Percentiles rank a stretch among this genome's conserved stretches.
Conservation (phyloP, 805 yeast genomes). For the Schizosaccharomyces osmophilus region DNA sequence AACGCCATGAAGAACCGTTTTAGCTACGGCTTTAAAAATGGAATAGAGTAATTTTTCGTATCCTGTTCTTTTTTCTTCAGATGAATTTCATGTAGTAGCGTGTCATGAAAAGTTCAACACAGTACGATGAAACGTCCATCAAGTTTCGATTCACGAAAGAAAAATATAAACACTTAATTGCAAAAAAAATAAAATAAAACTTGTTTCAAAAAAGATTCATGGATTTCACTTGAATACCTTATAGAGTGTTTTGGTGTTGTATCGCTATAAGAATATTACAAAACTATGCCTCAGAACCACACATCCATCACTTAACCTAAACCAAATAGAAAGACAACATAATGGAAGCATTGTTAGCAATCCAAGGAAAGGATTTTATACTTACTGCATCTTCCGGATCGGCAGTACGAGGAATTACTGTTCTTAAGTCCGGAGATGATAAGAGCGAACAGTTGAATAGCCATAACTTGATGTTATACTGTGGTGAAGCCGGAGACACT, state of each 20-base stretch:
- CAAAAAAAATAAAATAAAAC: too few relatives aligned
- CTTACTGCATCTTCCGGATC: conserved; percentile 88
- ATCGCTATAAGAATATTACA: too few relatives aligned
- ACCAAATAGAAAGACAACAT: neutral
- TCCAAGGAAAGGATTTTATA: conserved; percentile 33
- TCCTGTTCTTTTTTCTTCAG: too few relatives aligned
- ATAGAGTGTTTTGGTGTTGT: too few relatives aligned
- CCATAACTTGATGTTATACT: conserved; percentile 61
- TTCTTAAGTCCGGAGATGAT: conserved; percentile 54
- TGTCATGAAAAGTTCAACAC: neutral
- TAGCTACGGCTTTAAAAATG: too few relatives aligned
- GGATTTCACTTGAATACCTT: too few relatives aligned
- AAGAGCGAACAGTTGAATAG: conserved; percentile 53
- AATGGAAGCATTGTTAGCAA: neutral
- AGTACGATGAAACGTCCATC: neutral
- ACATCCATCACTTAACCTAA: neutral
- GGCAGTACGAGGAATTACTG: conserved; percentile 69
- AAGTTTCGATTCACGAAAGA: neutral
- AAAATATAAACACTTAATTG: too few relatives aligned
- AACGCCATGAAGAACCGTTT: too few relatives aligned
- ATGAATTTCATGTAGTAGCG: too few relatives aligned
- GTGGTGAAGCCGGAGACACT: conserved; percentile 94
- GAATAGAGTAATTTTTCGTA: too few relatives aligned
- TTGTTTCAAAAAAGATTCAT: too few relatives aligned
- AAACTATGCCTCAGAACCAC: neutral